Base-by-base conservation (phyloP, 495 filamentous ascomycete genomes). In the Tuber aestivum region DNA sequence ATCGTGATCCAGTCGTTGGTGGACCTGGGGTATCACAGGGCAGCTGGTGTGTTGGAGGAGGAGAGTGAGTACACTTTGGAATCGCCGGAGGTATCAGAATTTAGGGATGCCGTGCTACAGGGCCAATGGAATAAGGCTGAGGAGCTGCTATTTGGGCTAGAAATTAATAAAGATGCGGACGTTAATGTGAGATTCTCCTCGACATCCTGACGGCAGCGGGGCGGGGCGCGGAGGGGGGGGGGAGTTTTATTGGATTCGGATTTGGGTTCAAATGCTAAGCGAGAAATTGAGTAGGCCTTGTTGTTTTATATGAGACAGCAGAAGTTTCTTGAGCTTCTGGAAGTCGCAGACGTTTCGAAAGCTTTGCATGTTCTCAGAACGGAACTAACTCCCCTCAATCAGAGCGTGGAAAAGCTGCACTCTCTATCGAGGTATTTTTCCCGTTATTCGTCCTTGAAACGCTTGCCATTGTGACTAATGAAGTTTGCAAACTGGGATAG, bases 41-140 rank as follows among this genome's bases (percentile, higher is more conserved):
- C 95, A 38, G 95, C 96, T 44, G 86, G 88, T 32, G 87, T 85
- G 75, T 86, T 99, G 74, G 90, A 87, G 81, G 86, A 90, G 73
- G 93, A 95, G 84, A 97, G 94, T 80, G 95, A 95, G 9, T 97
- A 89, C 84, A 89, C 94, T 82, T 86, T 99, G 75, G 95, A 99
- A 84, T 95, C 89, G 72, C 88, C 91, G 21, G 89, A 90, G 8
- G 95, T 97, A 65, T 91, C 94, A 40, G 89, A 92, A 16, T 97
- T 99, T 79, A 86, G 94, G 71, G 89, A 85, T 77, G 93, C 95
- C 16, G 89, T 99, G 48, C 84, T 97, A 68, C 87, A 89, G 69
- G 95, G 95, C 38, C 86, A 91, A 75, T 99, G 95, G 95, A 79
- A 85, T 32, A 90, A 92, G 83, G 96, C 95, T 37, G 95, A 99